Conservation (phyloP, 495 filamentous ascomycete species). For the Tuber borchii region DNA sequence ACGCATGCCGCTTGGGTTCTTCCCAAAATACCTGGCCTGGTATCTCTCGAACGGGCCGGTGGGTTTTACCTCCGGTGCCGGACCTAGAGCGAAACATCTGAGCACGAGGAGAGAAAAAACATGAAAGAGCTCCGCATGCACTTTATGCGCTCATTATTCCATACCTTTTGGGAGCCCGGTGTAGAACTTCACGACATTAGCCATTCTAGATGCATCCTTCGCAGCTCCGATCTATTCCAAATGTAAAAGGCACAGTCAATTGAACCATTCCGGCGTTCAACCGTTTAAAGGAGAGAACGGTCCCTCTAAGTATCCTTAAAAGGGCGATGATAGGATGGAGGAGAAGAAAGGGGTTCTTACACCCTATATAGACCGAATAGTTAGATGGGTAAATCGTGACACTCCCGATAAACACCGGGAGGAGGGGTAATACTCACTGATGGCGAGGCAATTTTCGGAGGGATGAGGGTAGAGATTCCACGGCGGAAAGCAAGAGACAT, state of each 20-base stretch:
- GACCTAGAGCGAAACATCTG: conserved; percentile 50
- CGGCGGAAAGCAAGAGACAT: conserved; percentile 89
- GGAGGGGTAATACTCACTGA: conserved; percentile 59
- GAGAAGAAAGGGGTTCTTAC: conserved; percentile 25
- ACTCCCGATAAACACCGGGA: conserved; percentile 9
- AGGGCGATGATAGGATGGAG: not conserved
- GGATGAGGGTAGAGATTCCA: conserved; percentile 94
- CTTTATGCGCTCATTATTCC: not conserved
- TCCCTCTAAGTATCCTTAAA: not conserved
- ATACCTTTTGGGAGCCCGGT: conserved; percentile 68
- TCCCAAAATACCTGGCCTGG: conserved; percentile 89
- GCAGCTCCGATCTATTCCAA: conserved; percentile 63
- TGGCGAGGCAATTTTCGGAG: conserved; percentile 96
- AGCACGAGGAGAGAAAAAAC: not conserved
- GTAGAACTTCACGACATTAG: conserved; percentile 95
- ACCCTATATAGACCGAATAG: conserved; percentile 22
- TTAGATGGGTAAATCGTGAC: conserved; percentile 19
- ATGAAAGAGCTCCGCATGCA: not conserved
- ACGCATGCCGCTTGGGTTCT: conserved; percentile 82
- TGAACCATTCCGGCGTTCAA: not conserved
- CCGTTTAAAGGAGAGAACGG: not conserved
- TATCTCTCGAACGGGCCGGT: conserved; percentile 79
- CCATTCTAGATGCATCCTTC: conserved; percentile 91
- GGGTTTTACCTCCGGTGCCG: conserved; percentile 70
- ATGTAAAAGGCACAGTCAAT: conserved; percentile 19